Conservation (phyloP, 768 basidiomycete genomes). For the Cystobasidium tubakii region DNA sequence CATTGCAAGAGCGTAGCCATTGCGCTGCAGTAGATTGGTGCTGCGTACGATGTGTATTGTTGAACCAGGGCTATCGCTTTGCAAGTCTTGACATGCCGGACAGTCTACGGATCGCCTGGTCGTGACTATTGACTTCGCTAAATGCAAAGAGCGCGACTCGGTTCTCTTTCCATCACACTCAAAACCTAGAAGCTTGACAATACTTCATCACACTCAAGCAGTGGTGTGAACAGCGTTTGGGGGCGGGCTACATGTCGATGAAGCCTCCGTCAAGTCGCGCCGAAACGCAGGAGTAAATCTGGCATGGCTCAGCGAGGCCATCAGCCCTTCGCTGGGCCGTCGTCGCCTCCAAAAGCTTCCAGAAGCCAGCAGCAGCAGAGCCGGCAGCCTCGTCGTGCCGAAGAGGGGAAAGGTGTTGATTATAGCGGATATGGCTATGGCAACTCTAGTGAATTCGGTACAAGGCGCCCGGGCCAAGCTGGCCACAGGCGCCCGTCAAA, state of each 20-base stretch:
- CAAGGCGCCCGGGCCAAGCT: background rate
- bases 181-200: background rate
- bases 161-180: background rate
- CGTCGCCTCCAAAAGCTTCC: background rate
- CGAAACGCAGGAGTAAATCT: background rate
- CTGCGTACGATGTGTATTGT: no score
- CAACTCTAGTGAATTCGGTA: background rate
- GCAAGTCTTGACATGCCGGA: no score
- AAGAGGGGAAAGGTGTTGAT: background rate
- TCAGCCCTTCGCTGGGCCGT: background rate
- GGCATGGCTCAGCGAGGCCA: slow-evolving; percentile 6
- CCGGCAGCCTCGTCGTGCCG: background rate
- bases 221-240: background rate
- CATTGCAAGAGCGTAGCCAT: background rate
- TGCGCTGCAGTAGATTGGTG: no score
- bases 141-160: background rate
- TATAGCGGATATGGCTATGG: slow-evolving; percentile 15
- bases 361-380: background rate
- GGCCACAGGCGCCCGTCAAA: background rate
- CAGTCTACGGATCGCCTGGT: no score
- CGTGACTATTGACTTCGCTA: no score
- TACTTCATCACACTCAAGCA: background rate
- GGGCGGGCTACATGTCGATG: background rate
- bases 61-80: no score
- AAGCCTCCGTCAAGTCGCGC: background rate